These are phyloP conservation scores for Onygena corvina DNA, from an alignment of 2,329 filamentous ascomycete genomes.

Conservation along the genomic window DNA sequence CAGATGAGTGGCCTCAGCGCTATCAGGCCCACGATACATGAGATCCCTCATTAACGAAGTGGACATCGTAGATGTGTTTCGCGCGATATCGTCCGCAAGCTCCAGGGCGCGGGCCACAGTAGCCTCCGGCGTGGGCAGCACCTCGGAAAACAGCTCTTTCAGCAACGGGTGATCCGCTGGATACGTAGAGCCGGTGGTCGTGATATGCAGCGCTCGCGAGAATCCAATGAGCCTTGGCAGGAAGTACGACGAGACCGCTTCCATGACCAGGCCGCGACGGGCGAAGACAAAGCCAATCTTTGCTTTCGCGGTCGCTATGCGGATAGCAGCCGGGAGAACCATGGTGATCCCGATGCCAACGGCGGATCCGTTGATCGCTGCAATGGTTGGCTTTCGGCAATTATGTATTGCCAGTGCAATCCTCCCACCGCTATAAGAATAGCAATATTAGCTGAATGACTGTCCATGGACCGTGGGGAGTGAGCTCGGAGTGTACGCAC, in stretches of 20 bases:
- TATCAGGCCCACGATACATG: conserved; percentile 46
- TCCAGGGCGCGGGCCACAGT: conserved; percentile 55
- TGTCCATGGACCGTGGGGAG: background rate
- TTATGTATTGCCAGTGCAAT: conserved; percentile 44
- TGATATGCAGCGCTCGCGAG: conserved; percentile 50
- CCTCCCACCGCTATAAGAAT: conserved; percentile 27
- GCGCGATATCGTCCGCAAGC: conserved; percentile 54
- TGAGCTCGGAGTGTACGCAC: conserved; percentile 23
- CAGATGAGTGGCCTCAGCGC: conserved; percentile 57
- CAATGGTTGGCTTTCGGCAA: conserved; percentile 47
- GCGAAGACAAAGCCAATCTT: conserved; percentile 66
- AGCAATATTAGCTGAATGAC: background rate
- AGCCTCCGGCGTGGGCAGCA: conserved; percentile 44
- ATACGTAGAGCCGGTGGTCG: conserved; percentile 56
- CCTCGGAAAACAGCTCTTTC: conserved; percentile 53
- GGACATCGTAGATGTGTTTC: conserved; percentile 53
- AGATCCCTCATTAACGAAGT: conserved; percentile 58
- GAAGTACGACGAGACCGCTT: conserved; percentile 60
- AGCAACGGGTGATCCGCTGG: conserved; percentile 40
- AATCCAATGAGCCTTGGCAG: conserved; percentile 57
- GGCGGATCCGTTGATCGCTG: conserved; percentile 44
- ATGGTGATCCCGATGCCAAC: conserved; percentile 49
- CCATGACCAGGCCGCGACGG: conserved; percentile 57
- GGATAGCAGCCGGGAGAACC: conserved; percentile 46
- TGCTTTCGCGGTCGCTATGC: conserved; percentile 45